phyloP scores from a whole-genome alignment of 805 yeast genomes.

The Wickerhamiella kazuoi region DNA sequence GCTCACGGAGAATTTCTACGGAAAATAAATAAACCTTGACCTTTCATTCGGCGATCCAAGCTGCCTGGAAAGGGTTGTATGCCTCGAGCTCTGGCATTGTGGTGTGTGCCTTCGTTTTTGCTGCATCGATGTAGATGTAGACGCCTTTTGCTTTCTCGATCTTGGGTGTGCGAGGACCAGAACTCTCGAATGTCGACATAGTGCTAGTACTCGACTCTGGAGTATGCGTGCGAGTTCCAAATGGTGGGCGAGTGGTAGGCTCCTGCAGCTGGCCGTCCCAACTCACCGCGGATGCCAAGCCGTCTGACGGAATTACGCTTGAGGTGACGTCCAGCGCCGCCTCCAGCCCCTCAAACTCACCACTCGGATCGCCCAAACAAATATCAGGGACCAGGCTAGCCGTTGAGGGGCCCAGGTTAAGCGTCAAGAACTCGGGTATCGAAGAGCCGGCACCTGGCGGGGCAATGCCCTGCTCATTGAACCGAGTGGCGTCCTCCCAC shows the following conservation, averaged over 20 bases:
- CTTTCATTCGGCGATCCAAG: background rate
- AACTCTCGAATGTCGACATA: background rate
- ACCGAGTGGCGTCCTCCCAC: too few species aligned
- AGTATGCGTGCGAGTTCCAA: background rate
- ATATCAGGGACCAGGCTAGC: conserved; percentile 3
- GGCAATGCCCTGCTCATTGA: too few species aligned
- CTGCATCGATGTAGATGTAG: conserved; percentile 10
- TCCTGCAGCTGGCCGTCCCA: too few species aligned
- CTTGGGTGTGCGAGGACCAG: background rate
- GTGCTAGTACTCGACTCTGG: background rate
- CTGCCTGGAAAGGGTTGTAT: conserved; percentile 11
- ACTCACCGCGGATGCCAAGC: too few species aligned
- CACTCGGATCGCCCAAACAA: conserved; percentile 4
- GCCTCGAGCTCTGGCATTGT: conserved; percentile 8
- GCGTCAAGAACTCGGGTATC: conserved; percentile 6
- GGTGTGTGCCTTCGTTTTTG: background rate
- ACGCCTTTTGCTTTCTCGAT: conserved; percentile 10
- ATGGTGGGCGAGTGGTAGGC: background rate
- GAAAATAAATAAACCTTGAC: background rate
- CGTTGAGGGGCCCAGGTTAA: conserved; percentile 5
- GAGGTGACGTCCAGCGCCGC: too few species aligned
- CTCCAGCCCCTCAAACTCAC: background rate
- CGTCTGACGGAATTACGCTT: too few species aligned
- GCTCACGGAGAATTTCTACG: too few species aligned
- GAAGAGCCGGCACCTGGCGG: too few species aligned